These are phyloP conservation scores for Ascocoryne sarcoides DNA, from an alignment of 2,329 filamentous ascomycete species.

Conservation along the genomic window DNA sequence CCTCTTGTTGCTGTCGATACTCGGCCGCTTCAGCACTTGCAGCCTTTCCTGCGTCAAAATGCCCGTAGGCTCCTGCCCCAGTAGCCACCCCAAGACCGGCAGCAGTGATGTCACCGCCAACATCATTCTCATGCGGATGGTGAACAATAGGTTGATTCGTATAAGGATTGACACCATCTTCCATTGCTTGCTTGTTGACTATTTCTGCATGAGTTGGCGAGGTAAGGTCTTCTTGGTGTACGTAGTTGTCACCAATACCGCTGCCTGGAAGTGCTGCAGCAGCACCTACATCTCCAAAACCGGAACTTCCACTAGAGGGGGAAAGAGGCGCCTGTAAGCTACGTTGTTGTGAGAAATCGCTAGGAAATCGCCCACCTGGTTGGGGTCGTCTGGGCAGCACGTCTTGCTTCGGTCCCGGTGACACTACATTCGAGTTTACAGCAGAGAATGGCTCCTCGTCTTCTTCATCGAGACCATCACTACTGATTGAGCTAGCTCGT, in stretches of 20 bases:
- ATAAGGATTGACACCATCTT: slow-evolving; percentile 51
- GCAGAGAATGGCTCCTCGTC: slow-evolving; percentile 56
- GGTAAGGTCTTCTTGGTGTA: slow-evolving; percentile 29
- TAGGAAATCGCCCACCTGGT: slow-evolving; percentile 95
- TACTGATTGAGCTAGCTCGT: slow-evolving; percentile 56
- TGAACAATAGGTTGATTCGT: slow-evolving; percentile 29
- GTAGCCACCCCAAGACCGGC: slow-evolving; percentile 18
- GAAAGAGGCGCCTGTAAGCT: slow-evolving; percentile 73
- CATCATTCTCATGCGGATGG: slow-evolving; percentile 5
- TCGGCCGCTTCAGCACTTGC: slow-evolving; percentile 1
- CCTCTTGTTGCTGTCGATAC: slow-evolving; percentile 13
- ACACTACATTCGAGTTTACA: slow-evolving; percentile 44
- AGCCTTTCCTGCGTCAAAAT: slow-evolving; percentile 11
- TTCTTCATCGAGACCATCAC: slow-evolving; percentile 68
- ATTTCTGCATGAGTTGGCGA: slow-evolving; percentile 42
- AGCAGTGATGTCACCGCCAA: slow-evolving; percentile 7
- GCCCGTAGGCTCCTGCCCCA: slow-evolving; percentile 15
- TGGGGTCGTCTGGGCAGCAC: slow-evolving; percentile 58
- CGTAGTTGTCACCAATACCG: slow-evolving; percentile 20
- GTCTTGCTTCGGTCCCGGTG: slow-evolving; percentile 41
- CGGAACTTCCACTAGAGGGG: slow-evolving; percentile 74
- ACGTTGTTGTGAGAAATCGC: slow-evolving; percentile 55
- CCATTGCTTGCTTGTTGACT: slow-evolving; percentile 40
- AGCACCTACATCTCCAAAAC: slow-evolving; percentile 43
- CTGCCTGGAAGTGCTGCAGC: slow-evolving; percentile 33